Conservation (phyloP, 176 grass and related monocot genomes). For the Tillandsia leiboldiana region DNA sequence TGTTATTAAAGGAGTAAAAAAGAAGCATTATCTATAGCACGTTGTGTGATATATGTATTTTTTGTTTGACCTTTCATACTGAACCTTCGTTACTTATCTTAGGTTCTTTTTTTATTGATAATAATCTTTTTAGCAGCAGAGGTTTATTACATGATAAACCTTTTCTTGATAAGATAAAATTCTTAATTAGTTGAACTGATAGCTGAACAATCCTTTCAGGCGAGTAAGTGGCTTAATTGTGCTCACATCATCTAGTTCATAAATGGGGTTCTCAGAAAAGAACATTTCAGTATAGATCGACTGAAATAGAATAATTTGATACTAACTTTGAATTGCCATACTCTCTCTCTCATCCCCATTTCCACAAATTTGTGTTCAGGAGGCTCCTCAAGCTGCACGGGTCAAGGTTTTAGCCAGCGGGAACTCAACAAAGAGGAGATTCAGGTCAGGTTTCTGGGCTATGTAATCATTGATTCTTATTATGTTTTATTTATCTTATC, state of each 20-base stretch:
- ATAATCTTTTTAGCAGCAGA: not conserved
- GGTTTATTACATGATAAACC: not conserved
- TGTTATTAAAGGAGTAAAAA: no score
- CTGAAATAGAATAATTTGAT: not conserved
- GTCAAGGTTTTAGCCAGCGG: conserved; percentile 98
- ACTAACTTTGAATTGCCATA: not conserved
- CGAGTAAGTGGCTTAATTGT: not conserved
- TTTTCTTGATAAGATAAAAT: not conserved
- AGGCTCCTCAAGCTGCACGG: conserved; percentile 79
- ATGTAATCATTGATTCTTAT: not conserved
- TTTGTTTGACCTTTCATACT: no score
- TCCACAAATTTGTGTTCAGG: conserved; percentile 36
- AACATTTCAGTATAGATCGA: not conserved
- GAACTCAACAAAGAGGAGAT: conserved; percentile 89
- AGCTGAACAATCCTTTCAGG: not conserved
- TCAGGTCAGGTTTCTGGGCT: conserved; percentile 43
- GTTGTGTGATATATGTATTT: no score
- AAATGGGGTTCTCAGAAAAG: not conserved
- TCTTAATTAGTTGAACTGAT: not conserved
- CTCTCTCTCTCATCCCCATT: conserved; percentile 18
- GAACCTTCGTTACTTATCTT: not conserved
- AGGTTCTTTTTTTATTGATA: not conserved
- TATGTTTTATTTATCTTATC: conserved; percentile 12
- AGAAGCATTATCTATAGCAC: no score
- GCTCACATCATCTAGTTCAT: not conserved